These are phyloP conservation scores for Athelia sp. DNA, from an alignment of 1,284 basidiomycete species.

Conservation along the genomic window DNA sequence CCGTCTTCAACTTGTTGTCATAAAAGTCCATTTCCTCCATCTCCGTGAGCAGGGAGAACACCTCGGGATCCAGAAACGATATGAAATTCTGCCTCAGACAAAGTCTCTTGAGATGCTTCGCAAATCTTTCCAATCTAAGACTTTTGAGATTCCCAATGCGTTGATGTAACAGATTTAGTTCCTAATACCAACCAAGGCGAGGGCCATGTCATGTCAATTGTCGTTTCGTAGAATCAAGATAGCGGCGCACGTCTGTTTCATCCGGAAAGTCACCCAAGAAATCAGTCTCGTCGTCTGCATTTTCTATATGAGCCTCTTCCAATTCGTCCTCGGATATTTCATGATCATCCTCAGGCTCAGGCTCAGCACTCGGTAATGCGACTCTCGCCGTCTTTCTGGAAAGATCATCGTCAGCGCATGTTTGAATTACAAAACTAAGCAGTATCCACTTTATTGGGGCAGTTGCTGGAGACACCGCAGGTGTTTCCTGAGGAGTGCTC, in stretches of 20 bases:
- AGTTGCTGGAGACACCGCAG: too few species aligned
- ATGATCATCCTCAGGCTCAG: not conserved
- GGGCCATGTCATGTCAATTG: conserved; percentile 7
- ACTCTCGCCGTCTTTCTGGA: not conserved
- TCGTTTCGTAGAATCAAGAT: conserved; percentile 1
- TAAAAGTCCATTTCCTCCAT: conserved; percentile 93
- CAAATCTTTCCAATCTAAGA: conserved; percentile 71
- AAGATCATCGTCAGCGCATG: not conserved
- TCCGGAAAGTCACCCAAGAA: conserved; percentile 53
- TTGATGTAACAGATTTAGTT: conserved; percentile 87
- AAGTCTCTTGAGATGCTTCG: conserved; percentile 63
- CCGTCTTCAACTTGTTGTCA: conserved; percentile 83
- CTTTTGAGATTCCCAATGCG: conserved; percentile 64
- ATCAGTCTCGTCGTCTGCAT: conserved; percentile 39
- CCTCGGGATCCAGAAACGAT: conserved; percentile 62
- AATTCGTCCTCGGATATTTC: conserved; percentile 27
- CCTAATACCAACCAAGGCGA: conserved; percentile 55
- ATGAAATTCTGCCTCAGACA: conserved; percentile 91
- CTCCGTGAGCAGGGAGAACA: conserved; percentile 59
- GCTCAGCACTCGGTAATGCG: not conserved
- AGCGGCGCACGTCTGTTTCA: conserved; percentile 57
- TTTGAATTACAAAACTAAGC: too few species aligned
- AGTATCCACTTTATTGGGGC: too few species aligned
- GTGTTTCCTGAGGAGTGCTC: too few species aligned
- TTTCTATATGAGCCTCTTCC: conserved; percentile 37